Conservation (phyloP, 1,284 basidiomycete genomes). For the Erythrobasidium hasegawianum region DNA sequence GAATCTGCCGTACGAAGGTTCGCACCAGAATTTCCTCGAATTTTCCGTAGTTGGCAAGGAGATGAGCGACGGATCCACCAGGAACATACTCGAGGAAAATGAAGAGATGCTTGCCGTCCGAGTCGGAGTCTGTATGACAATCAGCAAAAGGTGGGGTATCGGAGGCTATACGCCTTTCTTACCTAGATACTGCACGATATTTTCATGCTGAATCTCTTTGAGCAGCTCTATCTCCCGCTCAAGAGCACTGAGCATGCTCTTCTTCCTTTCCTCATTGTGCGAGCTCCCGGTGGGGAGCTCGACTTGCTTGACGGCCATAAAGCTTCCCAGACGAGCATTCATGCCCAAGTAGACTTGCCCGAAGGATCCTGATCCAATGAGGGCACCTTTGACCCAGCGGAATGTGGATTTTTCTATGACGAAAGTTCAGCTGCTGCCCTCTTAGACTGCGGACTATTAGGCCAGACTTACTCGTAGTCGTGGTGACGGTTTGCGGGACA, state of each 20-base stretch:
- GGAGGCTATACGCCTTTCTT: slow-evolving; percentile 47
- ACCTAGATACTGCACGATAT: slow-evolving; percentile 98
- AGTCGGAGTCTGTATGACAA: slow-evolving; percentile 58
- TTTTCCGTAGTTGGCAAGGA: slow-evolving; percentile 89
- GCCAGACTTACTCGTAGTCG: slow-evolving; percentile 63
- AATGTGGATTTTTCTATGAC: slow-evolving; percentile 44
- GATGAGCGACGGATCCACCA: slow-evolving; percentile 89
- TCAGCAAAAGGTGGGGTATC: neutral
- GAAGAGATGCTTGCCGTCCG: slow-evolving; percentile 83
- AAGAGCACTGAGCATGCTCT: slow-evolving; percentile 88
- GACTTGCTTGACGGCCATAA: slow-evolving; percentile 99
- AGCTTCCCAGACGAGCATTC: slow-evolving; percentile 85
- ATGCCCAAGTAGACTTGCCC: slow-evolving; percentile 71
- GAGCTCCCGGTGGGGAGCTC: slow-evolving; percentile 82
- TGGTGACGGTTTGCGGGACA: slow-evolving; percentile 58
- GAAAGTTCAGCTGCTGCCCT: no score
- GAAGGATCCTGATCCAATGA: slow-evolving; percentile 95
- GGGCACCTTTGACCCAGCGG: slow-evolving; percentile 94
- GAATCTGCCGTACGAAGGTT: slow-evolving; percentile 91
- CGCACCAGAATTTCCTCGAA: slow-evolving; percentile 93
- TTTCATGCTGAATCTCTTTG: slow-evolving; percentile 90
- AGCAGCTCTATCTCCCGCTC: slow-evolving; percentile 95
- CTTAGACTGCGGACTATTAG: no score
- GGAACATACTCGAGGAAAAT: slow-evolving; percentile 99
- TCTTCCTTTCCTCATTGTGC: slow-evolving; percentile 87